Evolutionary conservation across 129 eudicot species (phyloP).

Genomic region (Pseudognaphalium luteoalbum): DNA sequence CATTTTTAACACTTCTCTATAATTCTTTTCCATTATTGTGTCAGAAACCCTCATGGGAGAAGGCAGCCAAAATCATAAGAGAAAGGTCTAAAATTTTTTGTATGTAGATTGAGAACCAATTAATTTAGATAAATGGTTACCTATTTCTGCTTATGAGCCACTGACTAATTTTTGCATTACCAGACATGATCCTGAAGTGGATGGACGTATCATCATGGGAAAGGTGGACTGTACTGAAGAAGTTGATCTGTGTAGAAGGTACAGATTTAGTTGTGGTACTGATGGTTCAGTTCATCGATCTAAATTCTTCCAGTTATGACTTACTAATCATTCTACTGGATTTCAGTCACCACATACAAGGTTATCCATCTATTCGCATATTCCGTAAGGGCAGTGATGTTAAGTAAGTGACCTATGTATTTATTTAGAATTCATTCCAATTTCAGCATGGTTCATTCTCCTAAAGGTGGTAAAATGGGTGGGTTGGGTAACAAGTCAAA

Average conservation of each 20-base stretch:
- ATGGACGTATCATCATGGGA: conserved; percentile 89
- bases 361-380: conserved; percentile 96
- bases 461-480: neutral
- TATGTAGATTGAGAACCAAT: conserved; percentile 14
- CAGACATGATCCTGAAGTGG: conserved; percentile 90
- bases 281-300: neutral
- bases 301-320: conserved; percentile 1
- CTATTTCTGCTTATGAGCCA: conserved; percentile 15
- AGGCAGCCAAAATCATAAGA: conserved; percentile 84
- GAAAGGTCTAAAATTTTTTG: conserved; percentile 52
- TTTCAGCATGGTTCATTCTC: conserved; percentile 16
- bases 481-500: neutral
- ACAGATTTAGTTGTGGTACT: conserved; percentile 27
- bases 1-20: conserved; percentile 12
- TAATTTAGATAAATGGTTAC: conserved; percentile 1
- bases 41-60: conserved; percentile 99
- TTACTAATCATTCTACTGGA: conserved; percentile 20
- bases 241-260: conserved; percentile 91
- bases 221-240: conserved; percentile 97
- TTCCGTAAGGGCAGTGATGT: conserved; percentile 91
- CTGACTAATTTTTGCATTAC: conserved; percentile 32
- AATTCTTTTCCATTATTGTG: conserved; percentile 21
- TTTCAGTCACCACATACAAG: conserved; percentile 97
- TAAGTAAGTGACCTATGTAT: conserved; percentile 41
- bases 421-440: neutral